Evolutionary conservation across 2,329 filamentous ascomycete species (phyloP).

Genomic region (Epichloe coenophiala): DNA sequence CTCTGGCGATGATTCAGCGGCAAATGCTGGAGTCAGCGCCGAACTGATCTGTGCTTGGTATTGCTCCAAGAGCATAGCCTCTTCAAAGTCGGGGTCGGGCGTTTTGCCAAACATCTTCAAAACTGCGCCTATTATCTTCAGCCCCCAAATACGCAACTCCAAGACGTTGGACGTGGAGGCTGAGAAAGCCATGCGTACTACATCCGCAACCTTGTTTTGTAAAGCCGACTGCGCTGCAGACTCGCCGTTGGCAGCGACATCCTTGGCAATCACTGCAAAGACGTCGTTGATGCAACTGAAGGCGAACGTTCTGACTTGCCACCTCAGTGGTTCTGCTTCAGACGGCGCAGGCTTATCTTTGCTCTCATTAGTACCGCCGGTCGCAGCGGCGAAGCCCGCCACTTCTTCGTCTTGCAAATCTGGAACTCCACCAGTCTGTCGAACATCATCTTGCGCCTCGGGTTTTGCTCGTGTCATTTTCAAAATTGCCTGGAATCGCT

Average conservation of each 20-base stretch:
- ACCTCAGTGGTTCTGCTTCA: conserved; percentile 78
- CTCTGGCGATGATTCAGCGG: conserved; percentile 88
- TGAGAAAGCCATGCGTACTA: conserved; percentile 93
- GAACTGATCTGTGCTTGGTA: conserved; percentile 98
- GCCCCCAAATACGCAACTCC: conserved; percentile 75
- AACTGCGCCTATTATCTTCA: conserved; percentile 88
- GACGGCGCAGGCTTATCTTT: conserved; percentile 31
- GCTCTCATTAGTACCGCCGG: conserved; percentile 43
- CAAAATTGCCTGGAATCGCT: conserved; percentile 75
- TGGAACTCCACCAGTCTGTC: conserved; percentile 38
- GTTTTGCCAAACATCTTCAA: conserved; percentile 93
- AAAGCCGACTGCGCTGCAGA: conserved; percentile 66
- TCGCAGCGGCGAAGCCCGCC: conserved; percentile 78
- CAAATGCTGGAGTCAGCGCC: conserved; percentile 89
- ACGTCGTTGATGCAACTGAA: conserved; percentile 81
- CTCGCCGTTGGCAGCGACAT: conserved; percentile 64
- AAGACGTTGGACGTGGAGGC: conserved; percentile 89
- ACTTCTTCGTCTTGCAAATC: conserved; percentile 94
- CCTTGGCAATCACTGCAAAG: conserved; percentile 64
- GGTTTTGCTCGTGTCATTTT: conserved; percentile 69
- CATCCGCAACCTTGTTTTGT: conserved; percentile 75
- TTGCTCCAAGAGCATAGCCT: conserved; percentile 89
- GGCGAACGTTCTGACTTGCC: conserved; percentile 91
- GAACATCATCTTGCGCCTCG: conserved; percentile 34
- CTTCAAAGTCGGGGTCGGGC: conserved; percentile 93